These are phyloP conservation scores for Hanseniaspora gamundiae DNA, from an alignment of 1,139 yeast species.

Conservation along the genomic window DNA sequence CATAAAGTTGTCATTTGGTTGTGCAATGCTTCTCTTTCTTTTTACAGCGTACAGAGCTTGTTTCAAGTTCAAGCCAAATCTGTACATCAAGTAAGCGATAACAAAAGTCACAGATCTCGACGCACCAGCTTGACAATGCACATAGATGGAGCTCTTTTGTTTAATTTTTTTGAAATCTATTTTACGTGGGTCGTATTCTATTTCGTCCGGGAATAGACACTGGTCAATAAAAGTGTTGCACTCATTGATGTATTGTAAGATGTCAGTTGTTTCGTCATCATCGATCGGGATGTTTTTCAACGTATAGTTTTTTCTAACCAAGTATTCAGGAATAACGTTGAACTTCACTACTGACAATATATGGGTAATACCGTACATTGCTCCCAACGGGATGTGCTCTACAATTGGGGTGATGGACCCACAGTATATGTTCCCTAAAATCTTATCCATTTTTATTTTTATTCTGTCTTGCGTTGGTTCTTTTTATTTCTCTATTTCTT, in stretches of 20 bases:
- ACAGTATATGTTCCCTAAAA: conserved; percentile 53
- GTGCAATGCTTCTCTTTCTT: conserved; percentile 42
- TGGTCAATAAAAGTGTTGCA: conserved; percentile 55
- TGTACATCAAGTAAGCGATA: conserved; percentile 70
- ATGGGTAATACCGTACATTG: conserved; percentile 45
- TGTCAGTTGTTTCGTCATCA: conserved; percentile 50
- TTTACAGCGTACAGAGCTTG: conserved; percentile 65
- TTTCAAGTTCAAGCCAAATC: conserved; percentile 43
- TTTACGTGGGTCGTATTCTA: conserved; percentile 19
- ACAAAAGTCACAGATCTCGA: conserved; percentile 68
- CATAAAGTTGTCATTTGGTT: conserved; percentile 70
- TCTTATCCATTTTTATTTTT: conserved; percentile 30
- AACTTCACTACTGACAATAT: conserved; percentile 61
- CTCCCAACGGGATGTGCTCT: conserved; percentile 31
- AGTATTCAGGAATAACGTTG: conserved; percentile 39
- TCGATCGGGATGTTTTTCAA: conserved; percentile 58
- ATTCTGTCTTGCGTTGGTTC: conserved; percentile 1
- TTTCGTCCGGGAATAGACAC: conserved; percentile 39
- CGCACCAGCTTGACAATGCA: conserved; percentile 81
- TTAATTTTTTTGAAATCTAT: conserved; percentile 28
- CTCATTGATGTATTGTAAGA: conserved; percentile 47
- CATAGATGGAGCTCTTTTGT: conserved; percentile 35
- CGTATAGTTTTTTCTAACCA: conserved; percentile 32
- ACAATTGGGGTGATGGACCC: conserved; percentile 48
- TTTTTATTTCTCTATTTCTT: neutral